Percentiles rank a stretch among this genome's conserved stretches.
Conservation (phyloP, 2,329 filamentous ascomycete species). For the Pseudogymnoascus sp. region DNA sequence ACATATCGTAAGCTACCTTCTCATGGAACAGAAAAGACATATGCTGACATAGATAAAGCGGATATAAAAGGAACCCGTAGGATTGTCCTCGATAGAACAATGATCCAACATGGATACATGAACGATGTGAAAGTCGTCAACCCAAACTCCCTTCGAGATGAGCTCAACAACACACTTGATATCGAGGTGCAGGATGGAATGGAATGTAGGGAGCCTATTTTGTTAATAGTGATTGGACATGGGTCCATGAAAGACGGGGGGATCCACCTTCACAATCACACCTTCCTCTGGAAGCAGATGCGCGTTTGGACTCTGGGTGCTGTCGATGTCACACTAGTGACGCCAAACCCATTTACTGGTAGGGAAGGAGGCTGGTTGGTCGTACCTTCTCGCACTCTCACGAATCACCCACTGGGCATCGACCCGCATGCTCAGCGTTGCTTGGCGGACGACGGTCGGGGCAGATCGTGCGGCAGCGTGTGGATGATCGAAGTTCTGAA, state of each 20-base stretch:
- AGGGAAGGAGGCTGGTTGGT: conserved; percentile 3
- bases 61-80: background rate
- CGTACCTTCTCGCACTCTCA: background rate
- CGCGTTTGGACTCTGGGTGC: background rate
- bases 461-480: background rate
- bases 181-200: background rate
- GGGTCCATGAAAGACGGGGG: background rate
- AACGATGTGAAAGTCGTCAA: background rate
- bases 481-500: background rate
- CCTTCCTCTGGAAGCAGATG: background rate
- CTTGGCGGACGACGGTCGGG: background rate
- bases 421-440: background rate
- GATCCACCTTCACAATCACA: background rate
- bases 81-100: background rate
- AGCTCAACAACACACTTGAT: background rate
- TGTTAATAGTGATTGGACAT: background rate
- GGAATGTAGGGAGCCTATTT: background rate
- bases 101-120: background rate
- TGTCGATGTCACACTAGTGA: background rate
- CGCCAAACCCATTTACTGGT: background rate
- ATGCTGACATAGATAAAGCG: background rate
- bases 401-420: background rate
- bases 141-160: background rate
- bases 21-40: background rate
- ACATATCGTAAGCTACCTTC: background rate